A percentile compares a stretch with the other conserved stretches of the same genome.
phyloP scores from a whole-genome alignment of 1,139 yeast genomes.

The Zygotorulaspora mrakii region DNA sequence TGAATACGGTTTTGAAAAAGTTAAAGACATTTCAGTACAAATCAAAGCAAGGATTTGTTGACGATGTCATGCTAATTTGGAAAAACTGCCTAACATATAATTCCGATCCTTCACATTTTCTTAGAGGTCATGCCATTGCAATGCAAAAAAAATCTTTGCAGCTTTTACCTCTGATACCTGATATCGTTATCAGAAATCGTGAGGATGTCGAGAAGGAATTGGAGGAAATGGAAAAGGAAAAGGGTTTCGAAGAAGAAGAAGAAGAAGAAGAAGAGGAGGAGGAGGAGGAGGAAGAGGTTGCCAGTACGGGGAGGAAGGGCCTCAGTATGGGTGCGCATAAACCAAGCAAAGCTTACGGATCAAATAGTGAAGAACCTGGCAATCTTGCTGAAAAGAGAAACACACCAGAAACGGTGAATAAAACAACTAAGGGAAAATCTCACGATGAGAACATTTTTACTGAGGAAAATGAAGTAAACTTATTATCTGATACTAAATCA shows the following conservation, averaged over 20 bases:
- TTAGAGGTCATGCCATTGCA: conserved; percentile 88
- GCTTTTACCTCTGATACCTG: conserved; percentile 81
- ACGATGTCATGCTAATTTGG: conserved; percentile 93
- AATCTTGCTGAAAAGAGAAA: neutral
- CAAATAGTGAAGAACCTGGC: conserved; percentile 3
- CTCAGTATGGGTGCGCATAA: conserved; percentile 37
- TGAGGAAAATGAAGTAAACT: no score
- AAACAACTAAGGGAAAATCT: no score
- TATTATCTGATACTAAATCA: no score
- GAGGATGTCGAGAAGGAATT: conserved; percentile 85
- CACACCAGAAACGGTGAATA: no score
- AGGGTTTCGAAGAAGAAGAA: conserved; percentile 27
- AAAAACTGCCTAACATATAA: conserved; percentile 87
- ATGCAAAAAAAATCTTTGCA: conserved; percentile 87
- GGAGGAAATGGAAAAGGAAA: conserved; percentile 42
- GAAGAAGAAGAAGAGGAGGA: conserved; percentile 23
- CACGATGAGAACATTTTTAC: no score
- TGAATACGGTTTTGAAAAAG: conserved; percentile 90
- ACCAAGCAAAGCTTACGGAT: conserved; percentile 20
- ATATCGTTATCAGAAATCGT: conserved; percentile 73
- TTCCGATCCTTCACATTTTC: conserved; percentile 90
- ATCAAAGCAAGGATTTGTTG: conserved; percentile 84
- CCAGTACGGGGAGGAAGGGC: conserved; percentile 37
- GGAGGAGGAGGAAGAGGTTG: conserved; percentile 29
- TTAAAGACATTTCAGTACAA: conserved; percentile 74